Evolutionary conservation across 345 rosid genomes (phyloP), one percentile per base, ranked within the genome.

Genomic region (Hypericum androsaemum): DNA sequence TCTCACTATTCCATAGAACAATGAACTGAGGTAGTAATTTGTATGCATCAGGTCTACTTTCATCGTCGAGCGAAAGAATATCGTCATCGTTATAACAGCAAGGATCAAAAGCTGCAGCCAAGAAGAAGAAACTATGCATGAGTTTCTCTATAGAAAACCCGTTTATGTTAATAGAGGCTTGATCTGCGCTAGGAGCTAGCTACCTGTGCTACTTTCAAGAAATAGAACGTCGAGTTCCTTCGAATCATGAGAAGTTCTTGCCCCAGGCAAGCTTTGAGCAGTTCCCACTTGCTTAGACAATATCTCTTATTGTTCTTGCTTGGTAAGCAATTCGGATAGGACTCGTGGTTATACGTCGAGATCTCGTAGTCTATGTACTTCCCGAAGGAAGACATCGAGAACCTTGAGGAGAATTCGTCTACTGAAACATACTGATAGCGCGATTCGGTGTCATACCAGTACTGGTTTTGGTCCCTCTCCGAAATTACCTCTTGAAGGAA

Each of bases 401-500:
- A 22, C 32, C 4, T 22, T 22, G 32, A 1, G 4, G 32, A 22
- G 32, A 22, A 22, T 22, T 22, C 32, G 32, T 22, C 32, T 22
- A 22, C 32, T 22, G 32, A 22, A 22, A 22, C 32, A 22, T 22
- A 22, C 32, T 22, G 32, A 22, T 22, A 22, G 4, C 4, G 32
- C 32, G 32, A 22, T 22, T 22, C 32, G 32, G 32, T 22, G 32
- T 22, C 2, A 4, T 22, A 22, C 32, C 32, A 22, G 32, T 22
- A 22, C 32, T 22, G 32, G 32, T 4, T 4, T 22, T 22, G 32
- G 32, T 22, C 10, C 50, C 50, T 32, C 15, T 13, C 50, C 15
- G 15, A 32, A 22, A 22, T 43, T 46, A 46, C 50, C 22, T 46
- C 50, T 46, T 46, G 50, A 8, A 46, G 22, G 50, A 46, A 46